Evolutionary conservation across 78 protist species (phyloP), one percentile per base, ranked within the genome.

Genomic region (Pigoraptor vietnamica): DNA sequence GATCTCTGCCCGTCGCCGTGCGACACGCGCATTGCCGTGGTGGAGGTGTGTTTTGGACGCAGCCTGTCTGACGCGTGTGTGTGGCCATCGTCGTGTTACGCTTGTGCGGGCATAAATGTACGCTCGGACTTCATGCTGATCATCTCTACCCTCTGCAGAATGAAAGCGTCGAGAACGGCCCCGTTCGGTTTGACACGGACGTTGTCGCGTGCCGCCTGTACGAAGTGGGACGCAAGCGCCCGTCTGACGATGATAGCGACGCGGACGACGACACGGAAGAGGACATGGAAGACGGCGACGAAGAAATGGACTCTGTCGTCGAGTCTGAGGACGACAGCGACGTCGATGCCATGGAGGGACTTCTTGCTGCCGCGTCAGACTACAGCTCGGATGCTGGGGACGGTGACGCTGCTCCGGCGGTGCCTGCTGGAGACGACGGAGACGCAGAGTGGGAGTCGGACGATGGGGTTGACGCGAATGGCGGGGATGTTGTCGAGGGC

Each of bases 1-100:
- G 90, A 91, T 32, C 2, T 91, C 35, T 40, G 89, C 29, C 82
- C 40, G 40, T 2, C 33, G 1, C 37, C 55, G n/a, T 23, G 29
- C 1, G 90, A 91, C 89, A 39, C 32, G n/a, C 40, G 67, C 90
- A n/a, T 91, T 6, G 90, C 90, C 29, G 82, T 91, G 36, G 10
- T 19, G n/a, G 93, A 91, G 90, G 39, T 67, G 38, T 24, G 79
- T 55, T 35, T 91, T 83, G 36, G n/a, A 19, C 36, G 39, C 89
- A 90, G 9, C 25, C 25, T 1, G 33, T 37, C 19, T 39, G 91
- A 14, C 19, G 79, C 34, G 25, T 39, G 79, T 89, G 34, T 32
- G 91, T 19, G 38, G 1, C 38, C 35, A 14, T 25, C 1, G 1
- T 79, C n/a, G 1, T 79, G 10, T 79, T 48, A 48, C 14, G 14